Evolutionary conservation across 208 protist species (phyloP), one percentile per base, ranked within the genome.

Genomic region (Wallacemonas sp.): DNA sequence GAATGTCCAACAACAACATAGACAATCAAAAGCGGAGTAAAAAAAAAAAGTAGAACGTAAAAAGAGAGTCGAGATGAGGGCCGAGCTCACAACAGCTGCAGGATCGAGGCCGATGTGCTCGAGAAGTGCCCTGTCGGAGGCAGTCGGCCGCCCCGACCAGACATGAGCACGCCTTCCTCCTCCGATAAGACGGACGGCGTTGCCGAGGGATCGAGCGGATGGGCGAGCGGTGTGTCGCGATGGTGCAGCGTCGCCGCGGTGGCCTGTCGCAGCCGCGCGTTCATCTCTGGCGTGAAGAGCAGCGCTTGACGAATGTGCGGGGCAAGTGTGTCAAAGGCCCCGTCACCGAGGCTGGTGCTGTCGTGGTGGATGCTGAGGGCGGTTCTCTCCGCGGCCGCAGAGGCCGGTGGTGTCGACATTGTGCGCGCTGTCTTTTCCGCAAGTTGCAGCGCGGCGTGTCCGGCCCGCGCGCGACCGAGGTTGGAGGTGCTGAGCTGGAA

Each of bases 231-330:
- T 25, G 7, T 0, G 11, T 23, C 11, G 12, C n/a, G 44, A 26
- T 23, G 12, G 20, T 65, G 65, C 26, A 63, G 62, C 20, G 74
- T 65, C 4, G 65, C 67, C 10, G 66, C 45, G 1, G 75, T 81
- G 3, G 75, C 70, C 23, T 65, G 67, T 2, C 42, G 67, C 49
- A 82, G 77, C 48, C 73, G 71, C 45, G 23, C n/a, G 23, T 70
- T 72, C 73, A 79, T 84, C 25, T 74, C 32, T 14, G 20, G 61
- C 26, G 74, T 68, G 39, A 84, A 84, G 42, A 84, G 65, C 5
- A 88, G 65, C 28, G 70, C 28, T 57, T 73, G 33, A 11, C 85
- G 81, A 32, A 91, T 75, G n/a, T 52, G 28, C 31, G 79, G 70
- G 2, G 61, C 76, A 2, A 86, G 54, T 1, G 64, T 64, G 20